These are phyloP conservation scores for Graphilbum sp. DNA, from an alignment of 2,329 filamentous ascomycete species.

Conservation along the genomic window DNA sequence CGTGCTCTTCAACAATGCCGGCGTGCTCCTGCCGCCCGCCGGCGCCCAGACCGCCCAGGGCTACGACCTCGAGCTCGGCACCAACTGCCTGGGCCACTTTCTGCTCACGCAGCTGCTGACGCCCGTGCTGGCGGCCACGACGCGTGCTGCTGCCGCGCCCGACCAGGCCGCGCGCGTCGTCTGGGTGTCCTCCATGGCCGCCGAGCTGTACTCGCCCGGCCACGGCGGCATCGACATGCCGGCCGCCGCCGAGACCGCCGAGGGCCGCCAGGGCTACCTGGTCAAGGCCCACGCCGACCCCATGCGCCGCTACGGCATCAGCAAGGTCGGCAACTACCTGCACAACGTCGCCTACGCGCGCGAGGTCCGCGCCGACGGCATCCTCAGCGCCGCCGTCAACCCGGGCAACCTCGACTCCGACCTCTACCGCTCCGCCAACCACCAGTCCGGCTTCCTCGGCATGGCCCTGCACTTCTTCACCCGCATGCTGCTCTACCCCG, in stretches of 20 bases:
- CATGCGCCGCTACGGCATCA: slow-evolving; percentile 9
- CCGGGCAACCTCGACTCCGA: slow-evolving; percentile 14
- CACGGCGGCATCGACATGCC: slow-evolving; percentile 8
- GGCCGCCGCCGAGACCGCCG: slow-evolving; percentile 2
- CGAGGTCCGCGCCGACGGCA: slow-evolving; percentile 10
- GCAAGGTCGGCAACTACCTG: slow-evolving; percentile 12
- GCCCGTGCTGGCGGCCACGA: slow-evolving; percentile 10
- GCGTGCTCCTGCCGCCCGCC: slow-evolving; percentile 17
- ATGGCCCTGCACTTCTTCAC: slow-evolving; percentile 1
- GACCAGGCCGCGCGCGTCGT: slow-evolving; percentile 10
- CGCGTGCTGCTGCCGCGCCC: slow-evolving; percentile 2
- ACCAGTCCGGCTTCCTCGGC: slow-evolving; percentile 1
- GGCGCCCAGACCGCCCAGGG: slow-evolving; percentile 22
- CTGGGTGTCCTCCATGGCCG: slow-evolving; percentile 11
- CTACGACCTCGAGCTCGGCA: slow-evolving; percentile 20
- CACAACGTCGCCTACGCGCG: slow-evolving; percentile 12
- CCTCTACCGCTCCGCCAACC: slow-evolving; percentile 7
- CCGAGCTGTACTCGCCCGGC: slow-evolving; percentile 3
- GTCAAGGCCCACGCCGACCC: not conserved
- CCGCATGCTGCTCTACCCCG: slow-evolving; percentile 7
- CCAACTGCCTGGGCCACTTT: slow-evolving; percentile 9
- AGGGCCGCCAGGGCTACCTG: slow-evolving; percentile 9
- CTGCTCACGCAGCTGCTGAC: slow-evolving; percentile 13
- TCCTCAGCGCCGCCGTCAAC: slow-evolving; percentile 13
- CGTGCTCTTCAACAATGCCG: slow-evolving; percentile 24